These are phyloP conservation scores for Kluyveromyces marxianus DNA, from an alignment of 1,139 yeast species.

Conservation along the genomic window DNA sequence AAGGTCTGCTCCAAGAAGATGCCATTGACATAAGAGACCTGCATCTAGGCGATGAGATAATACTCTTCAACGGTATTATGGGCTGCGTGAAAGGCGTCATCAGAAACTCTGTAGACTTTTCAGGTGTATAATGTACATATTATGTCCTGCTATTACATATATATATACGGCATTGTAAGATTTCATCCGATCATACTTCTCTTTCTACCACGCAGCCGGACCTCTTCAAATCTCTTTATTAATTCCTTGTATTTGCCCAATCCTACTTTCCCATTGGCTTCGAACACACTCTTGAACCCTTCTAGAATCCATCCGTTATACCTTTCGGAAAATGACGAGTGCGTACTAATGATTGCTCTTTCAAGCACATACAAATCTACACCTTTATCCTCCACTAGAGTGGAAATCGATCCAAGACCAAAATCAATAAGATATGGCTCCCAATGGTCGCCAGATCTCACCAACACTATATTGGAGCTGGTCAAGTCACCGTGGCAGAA, in stretches of 20 bases:
- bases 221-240: slow-evolving; percentile 64
- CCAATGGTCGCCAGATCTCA: slow-evolving; percentile 20
- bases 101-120: slow-evolving; percentile 7
- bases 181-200: slow-evolving; percentile 80
- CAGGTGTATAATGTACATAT: background rate
- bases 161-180: background rate
- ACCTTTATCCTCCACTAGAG: slow-evolving; percentile 83
- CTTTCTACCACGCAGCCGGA: slow-evolving; percentile 86
- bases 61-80: slow-evolving; percentile 74
- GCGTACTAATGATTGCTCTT: slow-evolving; percentile 85
- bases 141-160: too few relatives aligned
- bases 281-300: slow-evolving; percentile 54
- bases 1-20: slow-evolving; percentile 51
- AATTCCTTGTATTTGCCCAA: slow-evolving; percentile 47
- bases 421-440: slow-evolving; percentile 76
- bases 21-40: slow-evolving; percentile 40
- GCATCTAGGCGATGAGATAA: slow-evolving; percentile 52
- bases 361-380: slow-evolving; percentile 93
- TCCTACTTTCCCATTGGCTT: slow-evolving; percentile 30
- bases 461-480: slow-evolving; percentile 72
- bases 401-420: slow-evolving; percentile 73
- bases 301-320: slow-evolving; percentile 67
- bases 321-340: slow-evolving; percentile 58
- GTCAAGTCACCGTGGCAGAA: slow-evolving; percentile 94
- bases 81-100: slow-evolving; percentile 70